Evolutionary conservation across 2,329 filamentous ascomycete species (phyloP).

Genomic region (Monosporascus sp.): DNA sequence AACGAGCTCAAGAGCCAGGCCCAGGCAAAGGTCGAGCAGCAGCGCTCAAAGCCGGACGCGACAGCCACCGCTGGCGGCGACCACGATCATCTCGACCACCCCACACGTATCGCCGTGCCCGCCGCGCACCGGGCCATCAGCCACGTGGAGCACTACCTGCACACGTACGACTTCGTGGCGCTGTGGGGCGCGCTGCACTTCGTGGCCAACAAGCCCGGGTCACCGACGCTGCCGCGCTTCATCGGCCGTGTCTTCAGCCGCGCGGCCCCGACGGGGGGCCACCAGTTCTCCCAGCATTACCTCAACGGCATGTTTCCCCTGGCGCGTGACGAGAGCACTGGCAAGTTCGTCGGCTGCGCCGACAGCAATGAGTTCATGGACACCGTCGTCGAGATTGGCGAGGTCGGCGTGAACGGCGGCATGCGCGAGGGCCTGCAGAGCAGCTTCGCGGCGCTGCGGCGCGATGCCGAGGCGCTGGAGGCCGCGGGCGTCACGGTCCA

Average conservation of each 20-base stretch:
- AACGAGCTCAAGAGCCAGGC: too few species aligned
- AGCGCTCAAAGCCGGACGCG: too few species aligned
- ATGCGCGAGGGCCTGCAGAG: slow-evolving; percentile 42
- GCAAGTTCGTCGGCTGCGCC: slow-evolving; percentile 36
- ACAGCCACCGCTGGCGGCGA: too few species aligned
- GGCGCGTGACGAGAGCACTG: slow-evolving; percentile 33
- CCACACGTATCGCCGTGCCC: slow-evolving; percentile 14
- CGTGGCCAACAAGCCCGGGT: slow-evolving; percentile 40
- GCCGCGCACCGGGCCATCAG: slow-evolving; percentile 50
- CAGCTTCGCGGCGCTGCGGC: slow-evolving; percentile 31
- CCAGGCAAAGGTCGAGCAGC: too few species aligned
- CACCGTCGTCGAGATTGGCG: slow-evolving; percentile 43
- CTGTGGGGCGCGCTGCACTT: slow-evolving; percentile 71
- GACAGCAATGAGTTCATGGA: slow-evolving; percentile 57
- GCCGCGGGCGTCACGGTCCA: slow-evolving; percentile 30
- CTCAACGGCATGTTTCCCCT: slow-evolving; percentile 57
- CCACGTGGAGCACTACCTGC: slow-evolving; percentile 77
- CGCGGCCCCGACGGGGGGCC: slow-evolving; percentile 43
- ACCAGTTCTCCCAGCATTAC: slow-evolving; percentile 57
- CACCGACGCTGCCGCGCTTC: slow-evolving; percentile 49
- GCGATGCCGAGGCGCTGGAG: slow-evolving; percentile 10
- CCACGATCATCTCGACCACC: too few species aligned
- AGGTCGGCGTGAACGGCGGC: slow-evolving; percentile 37
- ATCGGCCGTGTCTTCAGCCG: slow-evolving; percentile 56
- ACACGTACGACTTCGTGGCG: slow-evolving; percentile 68